Evolutionary conservation across 2,329 filamentous ascomycete species (phyloP), one percentile per base, ranked within the genome.

Genomic region (Colletotrichum karsti): DNA sequence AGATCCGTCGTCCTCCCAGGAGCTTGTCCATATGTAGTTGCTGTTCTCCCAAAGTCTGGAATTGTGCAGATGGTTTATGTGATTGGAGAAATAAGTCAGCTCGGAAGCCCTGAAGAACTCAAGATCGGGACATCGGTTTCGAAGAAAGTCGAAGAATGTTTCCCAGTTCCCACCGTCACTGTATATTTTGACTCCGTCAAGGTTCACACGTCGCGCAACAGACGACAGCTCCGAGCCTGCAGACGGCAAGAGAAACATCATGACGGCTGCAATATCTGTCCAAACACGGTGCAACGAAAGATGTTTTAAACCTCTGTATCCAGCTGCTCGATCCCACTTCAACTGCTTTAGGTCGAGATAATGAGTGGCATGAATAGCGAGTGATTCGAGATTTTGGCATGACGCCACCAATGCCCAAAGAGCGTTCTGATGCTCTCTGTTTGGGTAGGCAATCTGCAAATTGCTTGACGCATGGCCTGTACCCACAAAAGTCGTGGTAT

Each of bases 61-160:
- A 8, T 66, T 66, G 39, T 55, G 20, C 33, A 18, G 13, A 22
- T 54, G 59, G 4, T 33, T 37, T 4, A 24, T 20, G 20, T 66
- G 63, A n/a, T 41, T 10, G 15, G 57, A 35, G 30, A 66, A 66
- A 22, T 66, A 66, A 13, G 39, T 55, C 20, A 66, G 28, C 24
- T 66, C 50, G 6, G 8, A 37, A 10, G 42, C 57, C 4, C 28
- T 15, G 18, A 60, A 28, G 9, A 48, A 12, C 10, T 66, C 39
- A 15, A 66, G 50, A 12, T 62, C 39, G 4, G 57, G 41, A 39
- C 63, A 66, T 3, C 39, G 15, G 3, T n/a, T 33, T 4, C 35
- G 24, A 3, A 66, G 15, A 12, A 48, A 42, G 10, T 46, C 37
- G 18, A 66, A 62, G 1, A 66, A 30, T 3, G 12, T 18, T 7